phyloP scores from a whole-genome alignment of 306 rosid species.

The peach (Prunus persica) region DNA sequence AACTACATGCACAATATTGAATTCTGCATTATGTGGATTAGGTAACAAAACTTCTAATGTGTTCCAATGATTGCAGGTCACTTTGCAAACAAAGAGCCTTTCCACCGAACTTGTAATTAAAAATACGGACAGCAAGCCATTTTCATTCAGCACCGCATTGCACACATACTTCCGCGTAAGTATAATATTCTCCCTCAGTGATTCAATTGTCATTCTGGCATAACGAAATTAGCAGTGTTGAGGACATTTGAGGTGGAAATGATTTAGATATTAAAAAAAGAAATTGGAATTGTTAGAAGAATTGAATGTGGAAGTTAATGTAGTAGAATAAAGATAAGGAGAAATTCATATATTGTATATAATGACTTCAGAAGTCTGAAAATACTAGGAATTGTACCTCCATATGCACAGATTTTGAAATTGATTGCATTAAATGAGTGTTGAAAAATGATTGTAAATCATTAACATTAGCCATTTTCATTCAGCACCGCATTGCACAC shows the following conservation, averaged over 20 bases:
- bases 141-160: constrained; percentile 81
- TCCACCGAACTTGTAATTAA: constrained; percentile 67
- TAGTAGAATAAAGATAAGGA: background rate
- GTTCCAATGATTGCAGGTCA: constrained; percentile 51
- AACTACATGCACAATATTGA: background rate
- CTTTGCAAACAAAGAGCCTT: constrained; percentile 60
- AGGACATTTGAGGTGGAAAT: background rate
- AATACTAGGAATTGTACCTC: background rate
- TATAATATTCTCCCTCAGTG: constrained; percentile 10
- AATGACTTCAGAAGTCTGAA: background rate
- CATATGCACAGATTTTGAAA: background rate
- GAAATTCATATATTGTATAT: background rate
- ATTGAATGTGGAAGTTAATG: background rate
- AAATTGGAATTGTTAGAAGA: no score
- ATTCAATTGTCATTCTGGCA: constrained; percentile 1
- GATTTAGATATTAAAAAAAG: background rate
- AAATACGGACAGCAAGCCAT: constrained; percentile 77
- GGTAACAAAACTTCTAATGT: background rate
- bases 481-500: constrained; percentile 88
- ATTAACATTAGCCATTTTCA: constrained; percentile 50
- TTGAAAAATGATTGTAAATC: constrained; percentile 10
- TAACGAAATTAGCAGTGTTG: constrained; percentile 2
- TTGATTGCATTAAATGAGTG: background rate
- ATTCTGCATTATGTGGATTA: constrained; percentile 1
- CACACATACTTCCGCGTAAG: constrained; percentile 88